Conservation (phyloP, 108 stramenopile species). For the Nitzschia sp. region DNA sequence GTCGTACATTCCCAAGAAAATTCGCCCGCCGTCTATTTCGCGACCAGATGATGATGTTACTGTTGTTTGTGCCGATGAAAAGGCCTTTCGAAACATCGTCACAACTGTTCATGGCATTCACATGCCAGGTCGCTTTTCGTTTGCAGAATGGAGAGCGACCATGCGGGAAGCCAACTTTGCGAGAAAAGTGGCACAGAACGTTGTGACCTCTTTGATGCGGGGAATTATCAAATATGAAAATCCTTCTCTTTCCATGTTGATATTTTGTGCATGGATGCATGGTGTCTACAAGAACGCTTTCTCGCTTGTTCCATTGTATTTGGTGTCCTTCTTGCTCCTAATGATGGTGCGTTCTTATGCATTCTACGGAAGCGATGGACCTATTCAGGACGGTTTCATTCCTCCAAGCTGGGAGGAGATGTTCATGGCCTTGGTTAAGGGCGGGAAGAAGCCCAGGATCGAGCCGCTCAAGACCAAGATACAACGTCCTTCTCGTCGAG, state of each 20-base stretch:
- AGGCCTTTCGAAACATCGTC: conserved; percentile 69
- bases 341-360: conserved; percentile 53
- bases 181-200: conserved; percentile 11
- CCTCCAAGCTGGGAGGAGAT: conserved; percentile 64
- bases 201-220: conserved; percentile 27
- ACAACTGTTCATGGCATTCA: conserved; percentile 70
- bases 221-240: conserved; percentile 48
- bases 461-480: conserved; percentile 36
- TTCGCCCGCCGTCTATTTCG: neutral
- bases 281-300: conserved; percentile 51
- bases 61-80: conserved; percentile 56
- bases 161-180: conserved; percentile 60
- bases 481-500: neutral
- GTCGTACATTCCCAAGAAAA: conserved; percentile 54
- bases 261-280: conserved; percentile 77
- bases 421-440: conserved; percentile 31
- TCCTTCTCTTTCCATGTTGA: conserved; percentile 44
- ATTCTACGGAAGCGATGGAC: conserved; percentile 49
- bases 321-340: conserved; percentile 42
- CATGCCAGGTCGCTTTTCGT: conserved; percentile 56
- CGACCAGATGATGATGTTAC: conserved; percentile 38
- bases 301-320: conserved; percentile 52
- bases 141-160: conserved; percentile 41
- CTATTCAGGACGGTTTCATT: conserved; percentile 46
- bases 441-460: conserved; percentile 25